These are phyloP conservation scores for Amanita inopinata DNA, from an alignment of 768 basidiomycete species.

Conservation along the genomic window DNA sequence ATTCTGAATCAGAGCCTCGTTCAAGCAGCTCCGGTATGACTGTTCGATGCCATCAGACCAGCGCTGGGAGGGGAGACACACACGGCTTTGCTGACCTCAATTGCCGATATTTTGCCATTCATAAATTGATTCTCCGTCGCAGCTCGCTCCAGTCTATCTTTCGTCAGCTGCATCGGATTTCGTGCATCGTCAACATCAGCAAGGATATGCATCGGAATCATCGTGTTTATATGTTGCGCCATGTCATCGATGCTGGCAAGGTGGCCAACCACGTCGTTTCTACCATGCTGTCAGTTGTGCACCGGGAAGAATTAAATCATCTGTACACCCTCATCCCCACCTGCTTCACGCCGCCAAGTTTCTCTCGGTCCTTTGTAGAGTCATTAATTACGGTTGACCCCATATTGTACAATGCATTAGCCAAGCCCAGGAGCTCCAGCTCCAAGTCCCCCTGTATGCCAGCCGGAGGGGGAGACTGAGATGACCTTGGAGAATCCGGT, in stretches of 20 bases:
- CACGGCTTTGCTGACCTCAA: slow-evolving; percentile 39
- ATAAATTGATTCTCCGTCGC: slow-evolving; percentile 89
- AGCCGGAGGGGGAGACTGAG: slow-evolving; percentile 61
- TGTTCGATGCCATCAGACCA: slow-evolving; percentile 19
- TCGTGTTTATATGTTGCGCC: slow-evolving; percentile 48
- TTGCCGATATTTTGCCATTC: slow-evolving; percentile 79
- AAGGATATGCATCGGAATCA: slow-evolving; percentile 68
- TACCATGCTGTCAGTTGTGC: slow-evolving; percentile 18
- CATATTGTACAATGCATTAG: slow-evolving; percentile 69
- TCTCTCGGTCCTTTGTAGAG: slow-evolving; percentile 71
- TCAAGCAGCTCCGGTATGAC: slow-evolving; percentile 61
- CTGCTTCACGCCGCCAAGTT: slow-evolving; percentile 59
- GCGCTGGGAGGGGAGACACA: background rate
- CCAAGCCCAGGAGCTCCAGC: slow-evolving; percentile 65
- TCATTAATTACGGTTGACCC: slow-evolving; percentile 80
- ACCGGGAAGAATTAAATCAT: background rate
- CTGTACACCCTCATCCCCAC: slow-evolving; percentile 70
- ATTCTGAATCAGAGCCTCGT: slow-evolving; percentile 60
- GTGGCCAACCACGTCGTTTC: slow-evolving; percentile 68
- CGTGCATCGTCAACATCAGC: slow-evolving; percentile 71
- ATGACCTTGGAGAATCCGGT: slow-evolving; percentile 63
- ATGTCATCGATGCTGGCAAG: slow-evolving; percentile 59
- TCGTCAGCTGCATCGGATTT: slow-evolving; percentile 77
- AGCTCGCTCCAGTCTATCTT: slow-evolving; percentile 70
- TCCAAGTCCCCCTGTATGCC: slow-evolving; percentile 70